Conservation (phyloP, 2,329 filamentous ascomycete species). For the Simplicillium sp. region DNA sequence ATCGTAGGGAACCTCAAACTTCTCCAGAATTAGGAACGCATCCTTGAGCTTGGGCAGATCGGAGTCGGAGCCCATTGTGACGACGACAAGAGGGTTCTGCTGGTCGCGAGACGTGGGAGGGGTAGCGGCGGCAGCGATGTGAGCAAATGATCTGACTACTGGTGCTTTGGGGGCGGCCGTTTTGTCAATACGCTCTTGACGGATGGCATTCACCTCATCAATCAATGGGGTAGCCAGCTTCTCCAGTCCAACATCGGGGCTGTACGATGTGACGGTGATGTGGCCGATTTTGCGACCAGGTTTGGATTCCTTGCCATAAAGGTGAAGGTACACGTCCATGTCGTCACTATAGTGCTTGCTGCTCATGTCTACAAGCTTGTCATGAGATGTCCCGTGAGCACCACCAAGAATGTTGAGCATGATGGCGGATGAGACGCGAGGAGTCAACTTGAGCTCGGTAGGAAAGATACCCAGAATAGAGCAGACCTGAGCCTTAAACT, state of each 20-base stretch:
- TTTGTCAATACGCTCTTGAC: conserved; percentile 40
- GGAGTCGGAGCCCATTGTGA: conserved; percentile 80
- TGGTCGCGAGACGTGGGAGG: conserved; percentile 14
- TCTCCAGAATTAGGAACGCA: conserved; percentile 55
- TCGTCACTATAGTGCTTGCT: conserved; percentile 30
- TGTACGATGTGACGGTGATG: conserved; percentile 67
- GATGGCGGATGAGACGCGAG: conserved; percentile 52
- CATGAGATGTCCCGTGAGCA: conserved; percentile 53
- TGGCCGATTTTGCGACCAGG: conserved; percentile 93
- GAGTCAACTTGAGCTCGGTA: conserved; percentile 43
- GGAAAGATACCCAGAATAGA: conserved; percentile 65
- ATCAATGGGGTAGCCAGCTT: conserved; percentile 58
- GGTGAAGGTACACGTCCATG: conserved; percentile 56
- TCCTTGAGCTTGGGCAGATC: conserved; percentile 60
- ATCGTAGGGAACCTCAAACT: conserved; percentile 65
- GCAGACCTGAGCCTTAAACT: conserved; percentile 84
- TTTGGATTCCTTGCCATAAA: conserved; percentile 86
- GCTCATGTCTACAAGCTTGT: conserved; percentile 35
- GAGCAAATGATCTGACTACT: conserved; percentile 9
- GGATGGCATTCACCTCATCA: conserved; percentile 49
- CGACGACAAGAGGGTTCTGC: conserved; percentile 52
- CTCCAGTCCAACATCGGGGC: conserved; percentile 54
- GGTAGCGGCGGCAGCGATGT: conserved; percentile 4
- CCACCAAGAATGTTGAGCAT: conserved; percentile 79
- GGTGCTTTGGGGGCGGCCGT: conserved; percentile 26